Percentiles rank a stretch among this genome's conserved stretches.
These are phyloP conservation scores for Didymella arachidicola DNA, from an alignment of 2,329 filamentous ascomycete genomes.

Conservation along the genomic window DNA sequence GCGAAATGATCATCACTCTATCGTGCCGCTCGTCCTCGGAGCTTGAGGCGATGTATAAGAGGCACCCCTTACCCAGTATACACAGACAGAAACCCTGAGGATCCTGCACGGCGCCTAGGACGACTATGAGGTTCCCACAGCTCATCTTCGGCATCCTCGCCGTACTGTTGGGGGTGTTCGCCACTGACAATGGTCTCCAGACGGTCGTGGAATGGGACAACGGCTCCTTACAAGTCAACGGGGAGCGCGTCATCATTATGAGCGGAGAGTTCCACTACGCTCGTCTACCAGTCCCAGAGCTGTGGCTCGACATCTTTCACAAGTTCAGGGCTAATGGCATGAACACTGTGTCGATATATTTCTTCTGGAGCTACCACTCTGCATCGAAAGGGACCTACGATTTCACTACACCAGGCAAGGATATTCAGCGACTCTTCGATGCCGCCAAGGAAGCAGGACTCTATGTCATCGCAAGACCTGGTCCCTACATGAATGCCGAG, in stretches of 20 bases:
- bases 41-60: constrained; percentile 9
- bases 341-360: constrained; percentile 60
- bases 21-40: constrained; percentile 7
- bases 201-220: constrained; percentile 60
- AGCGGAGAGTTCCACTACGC: constrained; percentile 63
- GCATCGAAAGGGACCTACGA: constrained; percentile 57
- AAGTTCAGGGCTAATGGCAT: constrained; percentile 63
- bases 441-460: constrained; percentile 61
- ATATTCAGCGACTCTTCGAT: constrained; percentile 60
- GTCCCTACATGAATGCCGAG: constrained; percentile 63
- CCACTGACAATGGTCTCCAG: constrained; percentile 41
- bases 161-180: constrained; percentile 25
- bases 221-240: constrained; percentile 61
- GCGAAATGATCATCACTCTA: constrained; percentile 5
- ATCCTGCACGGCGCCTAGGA: background rate
- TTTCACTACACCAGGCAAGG: constrained; percentile 60
- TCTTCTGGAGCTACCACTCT: constrained; percentile 62
- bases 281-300: constrained; percentile 61
- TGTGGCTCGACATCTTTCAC: constrained; percentile 64
- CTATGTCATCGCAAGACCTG: constrained; percentile 61
- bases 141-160: constrained; percentile 10
- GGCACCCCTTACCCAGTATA: background rate
- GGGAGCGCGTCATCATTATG: constrained; percentile 58
- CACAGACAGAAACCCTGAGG: background rate
- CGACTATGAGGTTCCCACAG: constrained; percentile 14